Evolutionary conservation across 2,329 filamentous ascomycete genomes (phyloP).

Genomic region (Pseudogymnoascus sp.): DNA sequence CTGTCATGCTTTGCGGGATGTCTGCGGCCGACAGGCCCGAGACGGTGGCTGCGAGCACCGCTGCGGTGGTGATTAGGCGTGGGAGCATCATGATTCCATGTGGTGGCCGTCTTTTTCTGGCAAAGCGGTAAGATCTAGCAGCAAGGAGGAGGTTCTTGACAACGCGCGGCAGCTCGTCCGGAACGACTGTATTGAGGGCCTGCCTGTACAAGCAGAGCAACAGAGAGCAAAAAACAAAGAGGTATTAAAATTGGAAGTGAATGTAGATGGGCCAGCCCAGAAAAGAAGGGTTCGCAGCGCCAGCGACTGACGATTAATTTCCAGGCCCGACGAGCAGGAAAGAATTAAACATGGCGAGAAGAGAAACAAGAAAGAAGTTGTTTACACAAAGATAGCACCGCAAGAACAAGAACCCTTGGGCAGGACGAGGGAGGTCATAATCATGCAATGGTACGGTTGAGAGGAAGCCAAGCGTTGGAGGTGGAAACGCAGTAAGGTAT

Average conservation of each 20-base stretch:
- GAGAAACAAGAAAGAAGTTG: not conserved
- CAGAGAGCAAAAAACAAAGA: not conserved
- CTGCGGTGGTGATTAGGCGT: conserved; percentile 7
- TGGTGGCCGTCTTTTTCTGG: not conserved
- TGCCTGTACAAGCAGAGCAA: conserved; percentile 5
- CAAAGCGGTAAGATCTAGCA: not conserved
- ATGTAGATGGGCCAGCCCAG: conserved; percentile 7
- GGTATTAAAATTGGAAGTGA: not conserved
- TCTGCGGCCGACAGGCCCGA: not conserved
- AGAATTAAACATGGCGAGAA: conserved; percentile 8
- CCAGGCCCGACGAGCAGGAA: conserved; percentile 2
- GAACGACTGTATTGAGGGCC: not conserved
- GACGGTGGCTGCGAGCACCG: not conserved
- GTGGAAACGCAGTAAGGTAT: conserved; percentile 2
- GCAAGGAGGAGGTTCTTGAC: not conserved
- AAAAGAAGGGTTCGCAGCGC: not conserved
- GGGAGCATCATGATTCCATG: not conserved
- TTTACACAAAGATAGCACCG: not conserved
- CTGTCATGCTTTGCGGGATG: not conserved
- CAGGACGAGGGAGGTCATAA: not conserved
- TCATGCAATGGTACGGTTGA: conserved; percentile 1
- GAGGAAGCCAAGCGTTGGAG: conserved; percentile 1
- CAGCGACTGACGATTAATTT: not conserved
- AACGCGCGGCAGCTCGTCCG: not conserved
- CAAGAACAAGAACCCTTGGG: not conserved